Percentiles rank a stretch among this genome's conserved stretches.
phyloP scores from a whole-genome alignment of 23 red algal species.

The Gracilaria caudata region DNA sequence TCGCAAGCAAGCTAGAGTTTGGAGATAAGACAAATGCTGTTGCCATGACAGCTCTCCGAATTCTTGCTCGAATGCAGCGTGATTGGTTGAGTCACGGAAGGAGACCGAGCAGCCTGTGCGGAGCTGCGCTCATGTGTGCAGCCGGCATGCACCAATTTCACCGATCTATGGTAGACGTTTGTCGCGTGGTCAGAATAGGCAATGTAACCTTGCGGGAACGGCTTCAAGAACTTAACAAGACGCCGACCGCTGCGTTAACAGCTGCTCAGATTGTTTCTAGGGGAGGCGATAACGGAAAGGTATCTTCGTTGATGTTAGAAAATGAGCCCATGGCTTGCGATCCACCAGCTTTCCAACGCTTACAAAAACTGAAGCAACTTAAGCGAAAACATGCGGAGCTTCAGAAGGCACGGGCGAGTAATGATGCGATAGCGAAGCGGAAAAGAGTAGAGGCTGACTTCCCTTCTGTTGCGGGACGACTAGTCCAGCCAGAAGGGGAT shows the following conservation, averaged over 20 bases:
- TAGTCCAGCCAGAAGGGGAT: not conserved
- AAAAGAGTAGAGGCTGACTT: conserved; percentile 28
- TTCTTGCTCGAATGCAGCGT: conserved; percentile 88
- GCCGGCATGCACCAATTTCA: conserved; percentile 91
- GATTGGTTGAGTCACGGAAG: conserved; percentile 93
- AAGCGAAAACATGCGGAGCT: not conserved
- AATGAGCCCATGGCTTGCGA: conserved; percentile 61
- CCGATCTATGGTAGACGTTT: conserved; percentile 83
- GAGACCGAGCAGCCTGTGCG: conserved; percentile 91
- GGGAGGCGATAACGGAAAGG: conserved; percentile 76
- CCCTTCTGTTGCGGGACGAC: not conserved
- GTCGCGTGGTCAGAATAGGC: conserved; percentile 86
- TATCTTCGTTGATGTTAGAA: conserved; percentile 5
- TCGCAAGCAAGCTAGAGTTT: conserved; percentile 81
- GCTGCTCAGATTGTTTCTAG: conserved; percentile 81
- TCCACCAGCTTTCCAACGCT: conserved; percentile 83
- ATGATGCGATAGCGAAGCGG: conserved; percentile 21
- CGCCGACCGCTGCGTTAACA: conserved; percentile 80
- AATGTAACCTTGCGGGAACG: conserved; percentile 78
- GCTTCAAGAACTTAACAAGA: conserved; percentile 80
- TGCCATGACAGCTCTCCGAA: conserved; percentile 80
- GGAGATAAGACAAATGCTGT: conserved; percentile 77
- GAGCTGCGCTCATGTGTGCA: conserved; percentile 86
- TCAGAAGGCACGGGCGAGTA: not conserved
- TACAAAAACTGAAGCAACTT: conserved; percentile 25